Conservation (phyloP, 148 eudicot species). For the Amaranthus hypochondriacus region DNA sequence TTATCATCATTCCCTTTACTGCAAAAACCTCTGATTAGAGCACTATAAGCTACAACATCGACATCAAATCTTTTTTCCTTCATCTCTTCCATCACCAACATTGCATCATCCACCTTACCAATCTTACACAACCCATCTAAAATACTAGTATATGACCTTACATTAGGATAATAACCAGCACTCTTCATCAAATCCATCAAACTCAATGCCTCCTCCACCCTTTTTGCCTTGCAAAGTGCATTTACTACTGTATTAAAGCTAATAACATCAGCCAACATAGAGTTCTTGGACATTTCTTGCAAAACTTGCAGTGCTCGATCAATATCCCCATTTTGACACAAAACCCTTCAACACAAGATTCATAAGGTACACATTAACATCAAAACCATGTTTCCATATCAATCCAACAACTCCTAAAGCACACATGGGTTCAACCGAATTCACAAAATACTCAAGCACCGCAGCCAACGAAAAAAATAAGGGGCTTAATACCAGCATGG, state of each 20-base stretch:
- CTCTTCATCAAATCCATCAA: conserved; percentile 49
- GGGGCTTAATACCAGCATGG: conserved; percentile 32
- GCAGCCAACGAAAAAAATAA: conserved; percentile 42
- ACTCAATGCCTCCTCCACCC: conserved; percentile 39
- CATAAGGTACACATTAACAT: conserved; percentile 35
- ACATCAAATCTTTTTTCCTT: conserved; percentile 29
- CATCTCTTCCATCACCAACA: conserved; percentile 45
- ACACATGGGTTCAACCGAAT: conserved; percentile 28
- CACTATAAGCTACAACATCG: conserved; percentile 44
- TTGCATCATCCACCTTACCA: conserved; percentile 45
- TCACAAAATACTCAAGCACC: conserved; percentile 55
- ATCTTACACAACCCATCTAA: conserved; percentile 43
- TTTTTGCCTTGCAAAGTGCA: conserved; percentile 50
- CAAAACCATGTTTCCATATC: conserved; percentile 57
- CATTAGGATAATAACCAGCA: conserved; percentile 24
- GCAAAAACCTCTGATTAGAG: conserved; percentile 55
- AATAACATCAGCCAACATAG: conserved; percentile 35
- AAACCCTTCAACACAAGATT: conserved; percentile 64
- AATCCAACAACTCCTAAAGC: conserved; percentile 51
- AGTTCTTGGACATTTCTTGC: conserved; percentile 22
- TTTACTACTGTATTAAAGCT: conserved; percentile 54
- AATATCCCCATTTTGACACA: conserved; percentile 49
- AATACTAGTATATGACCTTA: conserved; percentile 34
- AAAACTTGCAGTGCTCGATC: conserved; percentile 41
- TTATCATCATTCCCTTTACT: conserved; percentile 33